Evolutionary conservation across 2,329 filamentous ascomycete species (phyloP).

Genomic region (Kalmusia sp.): DNA sequence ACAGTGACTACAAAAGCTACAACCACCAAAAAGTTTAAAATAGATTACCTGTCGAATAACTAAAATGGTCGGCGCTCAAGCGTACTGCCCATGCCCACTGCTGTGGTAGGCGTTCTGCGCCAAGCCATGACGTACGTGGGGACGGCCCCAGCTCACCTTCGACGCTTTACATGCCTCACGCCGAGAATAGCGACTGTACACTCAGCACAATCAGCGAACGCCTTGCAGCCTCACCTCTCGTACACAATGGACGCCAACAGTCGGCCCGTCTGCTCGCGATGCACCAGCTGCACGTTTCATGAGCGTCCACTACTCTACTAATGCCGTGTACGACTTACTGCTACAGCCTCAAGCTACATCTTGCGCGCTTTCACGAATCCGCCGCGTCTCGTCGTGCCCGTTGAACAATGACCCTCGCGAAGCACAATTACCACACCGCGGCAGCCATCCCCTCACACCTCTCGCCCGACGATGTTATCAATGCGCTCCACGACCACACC

Average conservation of each 20-base stretch:
- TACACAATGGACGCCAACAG: neutral
- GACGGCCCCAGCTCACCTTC: neutral
- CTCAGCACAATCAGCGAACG: neutral
- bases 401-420: slow-evolving; percentile 24
- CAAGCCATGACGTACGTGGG: neutral
- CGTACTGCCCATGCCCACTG: too few species aligned
- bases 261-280: neutral
- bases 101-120: too few species aligned
- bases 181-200: neutral
- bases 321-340: too few species aligned
- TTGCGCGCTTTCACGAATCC: too few species aligned
- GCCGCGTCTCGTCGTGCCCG: too few species aligned
- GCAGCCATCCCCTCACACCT: slow-evolving; percentile 37
- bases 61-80: too few species aligned
- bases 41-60: too few species aligned
- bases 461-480: slow-evolving; percentile 30
- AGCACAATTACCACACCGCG: slow-evolving; percentile 40
- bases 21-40: too few species aligned
- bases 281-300: too few species aligned
- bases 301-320: too few species aligned
- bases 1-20: too few species aligned
- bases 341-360: too few species aligned
- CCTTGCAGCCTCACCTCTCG: neutral
- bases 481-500: slow-evolving; percentile 43
- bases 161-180: neutral